These are phyloP conservation scores for Penicillium sp. DNA, from an alignment of 2,329 filamentous ascomycete species.

Conservation along the genomic window DNA sequence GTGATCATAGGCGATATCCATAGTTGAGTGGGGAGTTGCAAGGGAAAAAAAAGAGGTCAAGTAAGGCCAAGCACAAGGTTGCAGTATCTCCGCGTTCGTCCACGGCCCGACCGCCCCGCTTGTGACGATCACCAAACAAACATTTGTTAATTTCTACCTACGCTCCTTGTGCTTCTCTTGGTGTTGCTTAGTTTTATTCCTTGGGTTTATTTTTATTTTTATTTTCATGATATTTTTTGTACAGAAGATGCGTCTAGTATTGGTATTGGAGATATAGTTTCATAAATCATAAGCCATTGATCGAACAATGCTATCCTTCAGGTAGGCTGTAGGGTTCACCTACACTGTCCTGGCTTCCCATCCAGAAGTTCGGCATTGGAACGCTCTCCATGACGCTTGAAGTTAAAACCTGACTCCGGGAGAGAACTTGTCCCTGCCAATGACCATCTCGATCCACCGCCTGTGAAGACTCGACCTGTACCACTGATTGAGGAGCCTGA, in stretches of 20 bases:
- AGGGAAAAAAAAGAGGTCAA: slow-evolving; percentile 7
- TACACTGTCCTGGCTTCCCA: slow-evolving; percentile 41
- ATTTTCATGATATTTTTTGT: background rate
- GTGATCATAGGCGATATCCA: slow-evolving; percentile 98
- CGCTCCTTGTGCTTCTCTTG: background rate
- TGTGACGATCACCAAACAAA: slow-evolving; percentile 6
- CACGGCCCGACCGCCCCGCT: slow-evolving; percentile 35
- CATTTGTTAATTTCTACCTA: background rate
- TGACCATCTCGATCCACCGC: slow-evolving; percentile 29
- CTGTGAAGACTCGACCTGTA: slow-evolving; percentile 47
- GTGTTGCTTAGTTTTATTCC: background rate
- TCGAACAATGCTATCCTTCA: slow-evolving; percentile 18
- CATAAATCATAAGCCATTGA: slow-evolving; percentile 20
- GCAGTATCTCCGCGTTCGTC: slow-evolving; percentile 31
- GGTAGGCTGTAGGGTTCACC: slow-evolving; percentile 39
- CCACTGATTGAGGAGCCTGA: slow-evolving; percentile 28
- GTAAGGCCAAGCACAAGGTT: slow-evolving; percentile 17
- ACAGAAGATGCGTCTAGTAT: background rate
- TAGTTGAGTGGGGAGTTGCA: slow-evolving; percentile 41
- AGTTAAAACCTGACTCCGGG: slow-evolving; percentile 40
- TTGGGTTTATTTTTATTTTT: background rate
- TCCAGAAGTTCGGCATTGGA: slow-evolving; percentile 41
- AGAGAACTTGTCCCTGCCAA: slow-evolving; percentile 27
- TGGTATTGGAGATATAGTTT: background rate
- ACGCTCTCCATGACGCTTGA: slow-evolving; percentile 49